Base-by-base conservation (phyloP, 306 rosid species). In the Gillenia trifoliata region DNA sequence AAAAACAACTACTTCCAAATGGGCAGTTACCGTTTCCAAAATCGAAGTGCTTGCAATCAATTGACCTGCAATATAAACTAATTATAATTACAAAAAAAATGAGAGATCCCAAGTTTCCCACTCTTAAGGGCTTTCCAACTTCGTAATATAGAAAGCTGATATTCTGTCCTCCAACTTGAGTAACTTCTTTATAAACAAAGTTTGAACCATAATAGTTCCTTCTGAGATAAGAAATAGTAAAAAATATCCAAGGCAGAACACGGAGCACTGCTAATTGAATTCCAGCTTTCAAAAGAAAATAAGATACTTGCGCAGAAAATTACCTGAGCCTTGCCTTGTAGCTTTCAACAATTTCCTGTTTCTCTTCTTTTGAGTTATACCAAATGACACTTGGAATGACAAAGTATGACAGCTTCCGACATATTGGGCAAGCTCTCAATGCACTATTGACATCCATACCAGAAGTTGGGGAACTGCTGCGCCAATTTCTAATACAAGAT, bases 401-500 rank as follows among this genome's bases (percentile, higher is more conserved):
- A 78, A 90, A 95, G 83, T 95, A 92, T 0, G 99, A 95, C 69
- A 95, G 80, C 85, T 90, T 95, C 71, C 99, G 91, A 72, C 99
- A 95, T 52, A 95, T 92, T 69, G 99, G 99, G 79, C 99, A 95
- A 30, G 99, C 85, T 78, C 99, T 85, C 88, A 92, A 73, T 26
- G 99, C 92, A 85, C 83, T 88, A 68, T 89, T 94, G 65, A 94
- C 86, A 72, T 95, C 98, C 92, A 95, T 85, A 70, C 97, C 97
- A 66, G 89, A 78, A 67, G 98, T 83, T 33, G 96, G 91, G 78
- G 96, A 90, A 78, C 92, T 95, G 81, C 89, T 86, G 22, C 99
- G 97, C 99, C 99, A 95, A 86, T 95, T 95, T 78, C 99, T 85
- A 22, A 95, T 95, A 78, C 99, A 95, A 45, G 99, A 92, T 75